Conservation (phyloP, 352 stramenopile species). For the Globisporangium nodosum region DNA sequence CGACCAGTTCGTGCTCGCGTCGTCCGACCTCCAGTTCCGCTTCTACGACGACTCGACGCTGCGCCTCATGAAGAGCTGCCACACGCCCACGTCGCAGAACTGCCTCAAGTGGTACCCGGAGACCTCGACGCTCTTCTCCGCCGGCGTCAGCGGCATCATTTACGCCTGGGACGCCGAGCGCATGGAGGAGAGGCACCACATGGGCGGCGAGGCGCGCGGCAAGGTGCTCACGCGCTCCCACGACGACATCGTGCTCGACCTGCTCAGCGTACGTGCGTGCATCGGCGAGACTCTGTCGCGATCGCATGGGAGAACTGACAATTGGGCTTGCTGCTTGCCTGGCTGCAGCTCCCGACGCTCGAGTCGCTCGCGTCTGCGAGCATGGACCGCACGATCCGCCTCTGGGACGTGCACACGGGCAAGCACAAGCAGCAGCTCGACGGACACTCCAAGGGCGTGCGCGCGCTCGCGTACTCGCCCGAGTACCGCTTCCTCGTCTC, state of each 20-base stretch:
- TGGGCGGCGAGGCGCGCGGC: constrained; percentile 57
- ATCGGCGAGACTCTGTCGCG: background rate
- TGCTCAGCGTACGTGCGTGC: constrained; percentile 45
- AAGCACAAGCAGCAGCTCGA: constrained; percentile 84
- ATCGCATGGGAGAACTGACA: background rate
- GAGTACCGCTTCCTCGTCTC: constrained; percentile 87
- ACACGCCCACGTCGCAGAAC: constrained; percentile 76
- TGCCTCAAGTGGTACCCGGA: constrained; percentile 79
- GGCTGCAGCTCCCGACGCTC: constrained; percentile 54
- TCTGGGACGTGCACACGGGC: constrained; percentile 87
- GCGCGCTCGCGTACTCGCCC: constrained; percentile 70
- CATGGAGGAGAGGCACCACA: constrained; percentile 83
- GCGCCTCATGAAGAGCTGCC: constrained; percentile 68
- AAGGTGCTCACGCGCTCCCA: constrained; percentile 69
- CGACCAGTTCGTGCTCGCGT: constrained; percentile 76
- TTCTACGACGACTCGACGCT: constrained; percentile 80
- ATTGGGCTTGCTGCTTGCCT: background rate
- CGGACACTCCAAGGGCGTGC: constrained; percentile 79
- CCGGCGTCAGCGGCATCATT: constrained; percentile 74
- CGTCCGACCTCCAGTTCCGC: constrained; percentile 72
- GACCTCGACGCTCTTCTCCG: constrained; percentile 68
- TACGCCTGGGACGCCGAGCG: constrained; percentile 81
- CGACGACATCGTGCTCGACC: constrained; percentile 83
- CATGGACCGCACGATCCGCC: constrained; percentile 85
- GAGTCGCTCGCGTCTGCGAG: constrained; percentile 80